Base-by-base conservation (phyloP, 208 protist species). In the Wallacemonas sp. region DNA sequence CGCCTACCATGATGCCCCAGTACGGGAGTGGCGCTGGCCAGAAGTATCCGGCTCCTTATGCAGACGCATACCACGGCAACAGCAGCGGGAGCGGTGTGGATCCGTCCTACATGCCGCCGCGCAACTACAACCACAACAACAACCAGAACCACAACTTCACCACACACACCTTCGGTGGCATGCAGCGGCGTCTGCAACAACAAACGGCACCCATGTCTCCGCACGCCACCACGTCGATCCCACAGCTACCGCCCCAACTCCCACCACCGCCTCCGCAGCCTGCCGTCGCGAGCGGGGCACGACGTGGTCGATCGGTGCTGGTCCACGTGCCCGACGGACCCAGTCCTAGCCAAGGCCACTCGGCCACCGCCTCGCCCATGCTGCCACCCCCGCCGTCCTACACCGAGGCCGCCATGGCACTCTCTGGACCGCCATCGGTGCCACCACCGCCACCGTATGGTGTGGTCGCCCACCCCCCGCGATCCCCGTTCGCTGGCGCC, bases 111-210 rank as follows among this genome's bases (percentile, higher is more conserved):
- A n/a, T n/a, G n/a, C n/a, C n/a, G n/a, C n/a, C n/a, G n/a, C n/a
- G n/a, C n/a, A n/a, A n/a, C n/a, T n/a, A n/a, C 26, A 2, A 5
- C 4, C 30, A 34, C 52, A 23, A 24, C 30, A 8, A 39, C 52
- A 24, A 39, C 52, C 32, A 43, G 2, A 24, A 34, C 8, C 30
- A 58, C n/a, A 41, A 5, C 52, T 41, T 41, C 52, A 58, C 26
- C 8, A 58, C 52, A 24, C 4, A 58, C 52, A 39, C 52, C 52
- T 58, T 58, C n/a, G 32, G 52, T 33, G 52, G 52, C 32, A 39
- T 58, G 30, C 52, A 58, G 52, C 24, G 32, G 32, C 38, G 38
- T 24, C 52, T 58, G 5, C 52, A 58, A 27, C 6, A 24, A 17
- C 52, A 29, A 24, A 27, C 26, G 8, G 52, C n/a, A 27, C 52